These are phyloP conservation scores for Erodium maritimum DNA, from an alignment of 345 rosid species.

Conservation along the genomic window DNA sequence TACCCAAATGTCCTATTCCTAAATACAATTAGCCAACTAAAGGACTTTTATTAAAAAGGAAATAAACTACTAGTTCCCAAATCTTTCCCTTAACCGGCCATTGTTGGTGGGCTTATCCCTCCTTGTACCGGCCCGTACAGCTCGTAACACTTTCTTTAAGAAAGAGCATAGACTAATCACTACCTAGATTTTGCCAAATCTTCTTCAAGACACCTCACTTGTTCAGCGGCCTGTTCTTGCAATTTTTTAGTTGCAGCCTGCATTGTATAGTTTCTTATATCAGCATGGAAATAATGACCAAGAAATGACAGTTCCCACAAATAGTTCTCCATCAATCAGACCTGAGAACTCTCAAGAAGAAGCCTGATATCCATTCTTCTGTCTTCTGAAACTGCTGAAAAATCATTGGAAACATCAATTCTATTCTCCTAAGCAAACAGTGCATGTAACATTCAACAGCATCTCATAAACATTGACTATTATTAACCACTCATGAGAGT, in stretches of 20 bases:
- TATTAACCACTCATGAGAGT: too few species aligned
- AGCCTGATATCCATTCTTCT: constrained; percentile 49
- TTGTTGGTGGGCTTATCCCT: too few species aligned
- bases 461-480: not conserved
- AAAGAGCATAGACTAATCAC: not conserved
- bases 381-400: constrained; percentile 26
- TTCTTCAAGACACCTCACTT: constrained; percentile 63
- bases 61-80: too few species aligned
- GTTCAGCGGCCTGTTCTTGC: constrained; percentile 64
- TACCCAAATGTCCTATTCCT: too few species aligned
- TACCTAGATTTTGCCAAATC: constrained; percentile 65
- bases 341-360: constrained; percentile 86
- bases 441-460: too few species aligned
- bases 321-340: constrained; percentile 9
- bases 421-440: too few species aligned
- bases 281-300: constrained; percentile 1
- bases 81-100: too few species aligned
- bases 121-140: too few species aligned
- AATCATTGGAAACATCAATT: not conserved
- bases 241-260: constrained; percentile 77
- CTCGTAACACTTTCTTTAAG: not conserved
- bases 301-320: not conserved
- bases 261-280: constrained; percentile 10
- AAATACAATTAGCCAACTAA: too few species aligned
- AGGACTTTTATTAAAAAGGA: too few species aligned